Evolutionary conservation across 176 grass and related monocot species (phyloP).

Genomic region (Thalia dealbata): DNA sequence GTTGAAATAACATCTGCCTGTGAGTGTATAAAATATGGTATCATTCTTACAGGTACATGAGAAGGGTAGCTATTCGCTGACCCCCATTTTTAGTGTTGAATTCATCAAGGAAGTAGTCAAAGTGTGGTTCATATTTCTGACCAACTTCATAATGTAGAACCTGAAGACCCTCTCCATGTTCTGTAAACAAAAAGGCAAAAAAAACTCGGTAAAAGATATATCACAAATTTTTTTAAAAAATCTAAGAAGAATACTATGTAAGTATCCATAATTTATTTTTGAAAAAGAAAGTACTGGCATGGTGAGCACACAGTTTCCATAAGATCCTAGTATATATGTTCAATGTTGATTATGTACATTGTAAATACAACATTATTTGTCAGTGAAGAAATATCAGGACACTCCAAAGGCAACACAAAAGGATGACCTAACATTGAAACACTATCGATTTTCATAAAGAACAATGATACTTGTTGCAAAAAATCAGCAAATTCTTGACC

Average conservation of each 20-base stretch:
- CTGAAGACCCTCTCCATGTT: constrained; percentile 93
- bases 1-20: not conserved
- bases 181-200: constrained; percentile 27
- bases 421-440: not conserved
- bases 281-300: not conserved
- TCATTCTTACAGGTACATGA: constrained; percentile 93
- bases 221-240: constrained; percentile 10
- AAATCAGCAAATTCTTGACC: not conserved
- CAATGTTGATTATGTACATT: not conserved
- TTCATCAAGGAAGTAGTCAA: constrained; percentile 92
- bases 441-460: not conserved
- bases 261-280: not conserved
- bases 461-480: not conserved
- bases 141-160: constrained; percentile 97
- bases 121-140: constrained; percentile 93
- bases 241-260: not conserved
- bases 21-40: not conserved
- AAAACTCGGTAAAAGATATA: not conserved
- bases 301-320: not conserved
- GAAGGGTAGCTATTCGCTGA: constrained; percentile 88
- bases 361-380: not conserved
- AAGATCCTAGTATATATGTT: not conserved
- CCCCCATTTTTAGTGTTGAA: constrained; percentile 82
- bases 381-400: not conserved
- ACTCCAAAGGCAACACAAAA: not conserved